These are phyloP conservation scores for sorghum (Sorghum bicolor) DNA, from an alignment of 176 grass and related monocot species.

Conservation along the genomic window DNA sequence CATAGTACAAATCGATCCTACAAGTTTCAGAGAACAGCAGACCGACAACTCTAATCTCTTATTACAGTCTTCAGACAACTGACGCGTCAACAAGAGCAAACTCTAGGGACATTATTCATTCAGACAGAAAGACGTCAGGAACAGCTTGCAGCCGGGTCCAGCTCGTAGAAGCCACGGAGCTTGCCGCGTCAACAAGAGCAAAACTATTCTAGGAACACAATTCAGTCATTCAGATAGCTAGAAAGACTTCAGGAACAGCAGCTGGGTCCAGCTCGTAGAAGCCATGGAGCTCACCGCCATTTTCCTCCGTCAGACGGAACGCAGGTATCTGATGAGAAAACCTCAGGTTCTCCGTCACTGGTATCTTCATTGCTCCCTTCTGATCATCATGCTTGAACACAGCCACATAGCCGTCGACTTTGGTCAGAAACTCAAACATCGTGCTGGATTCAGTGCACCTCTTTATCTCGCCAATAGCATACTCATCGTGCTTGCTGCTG, in stretches of 20 bases:
- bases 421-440: slow-evolving; percentile 41
- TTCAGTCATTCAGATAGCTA: no score
- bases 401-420: slow-evolving; percentile 47
- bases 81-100: background rate
- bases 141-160: slow-evolving; percentile 80
- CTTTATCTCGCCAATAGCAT: slow-evolving; percentile 51
- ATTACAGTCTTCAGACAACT: background rate
- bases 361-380: slow-evolving; percentile 40
- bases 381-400: slow-evolving; percentile 58
- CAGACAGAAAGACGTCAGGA: background rate
- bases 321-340: slow-evolving; percentile 82
- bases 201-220: no score
- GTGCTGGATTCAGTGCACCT: slow-evolving; percentile 42
- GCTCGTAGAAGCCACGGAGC: slow-evolving; percentile 72
- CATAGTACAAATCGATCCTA: no score
- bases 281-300: slow-evolving; percentile 58
- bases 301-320: slow-evolving; percentile 58
- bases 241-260: slow-evolving; percentile 33
- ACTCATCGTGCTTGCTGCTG: slow-evolving; percentile 40
- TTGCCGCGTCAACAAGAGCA: slow-evolving; percentile 32
- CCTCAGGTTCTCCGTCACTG: slow-evolving; percentile 39
- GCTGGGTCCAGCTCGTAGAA: slow-evolving; percentile 88
- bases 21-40: no score
- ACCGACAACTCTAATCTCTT: background rate
- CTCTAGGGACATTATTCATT: background rate